These are phyloP conservation scores for Venturia oleaginea DNA, from an alignment of 2,329 filamentous ascomycete species.

Conservation along the genomic window DNA sequence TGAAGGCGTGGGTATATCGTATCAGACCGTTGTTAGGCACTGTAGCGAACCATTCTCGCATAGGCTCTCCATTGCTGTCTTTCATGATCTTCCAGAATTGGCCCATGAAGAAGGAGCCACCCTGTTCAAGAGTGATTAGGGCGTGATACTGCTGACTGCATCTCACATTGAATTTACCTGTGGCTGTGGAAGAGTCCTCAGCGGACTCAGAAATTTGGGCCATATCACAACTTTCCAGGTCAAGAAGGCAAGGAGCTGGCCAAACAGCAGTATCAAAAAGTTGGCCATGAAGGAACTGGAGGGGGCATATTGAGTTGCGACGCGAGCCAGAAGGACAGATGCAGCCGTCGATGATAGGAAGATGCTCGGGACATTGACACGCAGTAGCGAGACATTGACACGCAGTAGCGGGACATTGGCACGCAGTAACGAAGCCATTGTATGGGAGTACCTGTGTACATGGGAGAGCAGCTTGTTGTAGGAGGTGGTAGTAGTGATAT, in stretches of 20 bases:
- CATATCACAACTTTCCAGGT: conserved; percentile 39
- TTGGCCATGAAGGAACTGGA: background rate
- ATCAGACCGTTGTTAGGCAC: conserved; percentile 49
- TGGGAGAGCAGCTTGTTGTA: background rate
- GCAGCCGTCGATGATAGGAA: background rate
- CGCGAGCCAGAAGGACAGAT: background rate
- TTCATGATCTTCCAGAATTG: conserved; percentile 34
- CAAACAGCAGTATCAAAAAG: background rate
- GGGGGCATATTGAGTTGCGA: background rate
- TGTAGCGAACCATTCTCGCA: conserved; percentile 41
- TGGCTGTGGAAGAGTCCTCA: conserved; percentile 48
- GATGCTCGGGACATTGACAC: no score
- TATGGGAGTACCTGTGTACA: background rate
- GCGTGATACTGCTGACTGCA: background rate
- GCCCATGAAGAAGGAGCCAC: conserved; percentile 29
- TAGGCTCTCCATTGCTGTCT: conserved; percentile 35
- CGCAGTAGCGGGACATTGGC: background rate
- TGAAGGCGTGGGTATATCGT: conserved; percentile 41
- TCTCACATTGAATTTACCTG: conserved; percentile 25
- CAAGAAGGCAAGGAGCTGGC: background rate
- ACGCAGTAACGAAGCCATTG: background rate
- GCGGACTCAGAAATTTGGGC: conserved; percentile 48
- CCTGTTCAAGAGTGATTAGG: conserved; percentile 17
- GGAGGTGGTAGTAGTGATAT: no score
- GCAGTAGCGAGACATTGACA: no score